These are phyloP conservation scores for Trichoderma pleuroti DNA, from an alignment of 2,329 filamentous ascomycete species.

Conservation along the genomic window DNA sequence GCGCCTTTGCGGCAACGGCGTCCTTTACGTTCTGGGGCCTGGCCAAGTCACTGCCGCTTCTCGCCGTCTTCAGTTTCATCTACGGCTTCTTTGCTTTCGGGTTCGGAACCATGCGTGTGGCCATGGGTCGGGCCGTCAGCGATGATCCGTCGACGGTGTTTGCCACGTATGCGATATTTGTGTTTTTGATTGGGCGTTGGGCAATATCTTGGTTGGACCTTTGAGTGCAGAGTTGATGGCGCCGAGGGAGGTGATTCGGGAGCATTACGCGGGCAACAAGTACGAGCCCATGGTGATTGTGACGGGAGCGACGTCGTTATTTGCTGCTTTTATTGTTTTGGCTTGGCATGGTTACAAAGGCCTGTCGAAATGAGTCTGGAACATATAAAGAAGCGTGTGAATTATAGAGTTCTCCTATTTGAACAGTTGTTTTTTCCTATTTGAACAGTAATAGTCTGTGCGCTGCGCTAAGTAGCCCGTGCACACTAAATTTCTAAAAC, in stretches of 20 bases:
- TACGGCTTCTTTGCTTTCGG: conserved; percentile 52
- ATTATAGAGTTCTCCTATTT: too few species aligned
- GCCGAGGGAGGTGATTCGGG: conserved; percentile 26
- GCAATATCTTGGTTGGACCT: conserved; percentile 31
- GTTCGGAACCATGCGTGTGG: conserved; percentile 23
- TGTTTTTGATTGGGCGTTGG: conserved; percentile 33
- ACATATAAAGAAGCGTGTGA: neutral
- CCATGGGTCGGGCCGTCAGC: conserved; percentile 31
- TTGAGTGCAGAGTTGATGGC: conserved; percentile 29
- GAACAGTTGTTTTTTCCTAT: too few species aligned
- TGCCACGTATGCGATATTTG: conserved; percentile 29
- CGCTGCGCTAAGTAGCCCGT: too few species aligned
- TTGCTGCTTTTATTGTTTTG: conserved; percentile 18
- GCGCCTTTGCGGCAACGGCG: conserved; percentile 43
- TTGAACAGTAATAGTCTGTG: too few species aligned
- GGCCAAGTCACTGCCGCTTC: conserved; percentile 39
- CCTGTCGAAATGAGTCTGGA: neutral
- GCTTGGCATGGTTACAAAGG: conserved; percentile 14
- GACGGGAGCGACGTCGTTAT: conserved; percentile 17
- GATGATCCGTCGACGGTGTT: conserved; percentile 28
- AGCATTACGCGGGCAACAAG: conserved; percentile 20
- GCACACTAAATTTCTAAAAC: too few species aligned
- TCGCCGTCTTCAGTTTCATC: conserved; percentile 47
- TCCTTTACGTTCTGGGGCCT: conserved; percentile 52
- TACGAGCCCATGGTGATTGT: conserved; percentile 20